Evolutionary conservation across 1,284 basidiomycete genomes (phyloP).

Genomic region (Marasmius tenuissimus): DNA sequence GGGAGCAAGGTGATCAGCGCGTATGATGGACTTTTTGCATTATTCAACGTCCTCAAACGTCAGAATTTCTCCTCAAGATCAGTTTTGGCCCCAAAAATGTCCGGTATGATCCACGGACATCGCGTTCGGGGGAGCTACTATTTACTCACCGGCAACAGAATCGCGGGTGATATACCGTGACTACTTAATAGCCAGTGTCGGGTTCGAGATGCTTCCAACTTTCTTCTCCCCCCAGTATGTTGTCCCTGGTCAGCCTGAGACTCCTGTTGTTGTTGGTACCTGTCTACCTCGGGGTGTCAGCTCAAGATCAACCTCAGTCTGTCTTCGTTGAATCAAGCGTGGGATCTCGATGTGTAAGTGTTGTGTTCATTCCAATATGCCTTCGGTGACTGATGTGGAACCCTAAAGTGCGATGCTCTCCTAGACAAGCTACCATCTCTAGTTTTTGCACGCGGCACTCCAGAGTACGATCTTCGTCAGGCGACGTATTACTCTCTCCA

Average conservation of each 20-base stretch:
- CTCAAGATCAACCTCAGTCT: background rate
- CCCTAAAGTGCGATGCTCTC: conserved; percentile 2
- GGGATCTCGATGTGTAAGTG: background rate
- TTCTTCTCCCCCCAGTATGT: background rate
- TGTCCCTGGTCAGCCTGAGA: background rate
- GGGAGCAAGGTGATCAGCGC: too few species aligned
- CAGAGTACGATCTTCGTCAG: conserved; percentile 3
- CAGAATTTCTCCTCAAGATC: too few species aligned
- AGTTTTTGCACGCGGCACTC: conserved; percentile 1
- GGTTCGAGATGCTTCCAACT: background rate
- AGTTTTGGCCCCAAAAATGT: too few species aligned
- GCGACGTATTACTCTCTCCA: conserved; percentile 1
- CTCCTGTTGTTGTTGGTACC: background rate
- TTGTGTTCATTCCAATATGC: background rate
- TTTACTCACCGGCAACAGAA: too few species aligned
- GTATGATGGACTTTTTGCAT: too few species aligned
- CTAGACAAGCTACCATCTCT: background rate
- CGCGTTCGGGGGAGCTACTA: too few species aligned
- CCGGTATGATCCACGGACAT: too few species aligned
- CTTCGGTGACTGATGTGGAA: background rate
- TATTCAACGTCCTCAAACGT: too few species aligned
- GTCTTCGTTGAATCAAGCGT: background rate
- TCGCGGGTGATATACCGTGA: too few species aligned
- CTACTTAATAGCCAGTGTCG: background rate
- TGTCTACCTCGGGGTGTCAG: background rate